These are phyloP conservation scores for Mrakia blollopis DNA, from an alignment of 768 basidiomycete species.

Conservation along the genomic window DNA sequence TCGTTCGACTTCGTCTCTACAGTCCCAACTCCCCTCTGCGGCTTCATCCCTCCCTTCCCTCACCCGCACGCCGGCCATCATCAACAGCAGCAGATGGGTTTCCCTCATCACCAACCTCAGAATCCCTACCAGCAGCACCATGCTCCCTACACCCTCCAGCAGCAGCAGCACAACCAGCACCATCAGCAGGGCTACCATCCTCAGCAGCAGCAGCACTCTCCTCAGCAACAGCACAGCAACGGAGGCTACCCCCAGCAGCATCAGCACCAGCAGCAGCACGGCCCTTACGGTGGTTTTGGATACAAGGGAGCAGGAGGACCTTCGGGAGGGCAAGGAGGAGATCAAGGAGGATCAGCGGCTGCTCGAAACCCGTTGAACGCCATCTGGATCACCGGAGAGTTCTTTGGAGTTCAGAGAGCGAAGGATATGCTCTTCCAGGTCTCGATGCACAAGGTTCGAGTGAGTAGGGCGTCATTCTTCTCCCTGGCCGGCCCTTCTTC, in stretches of 20 bases:
- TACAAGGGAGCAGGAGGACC: background rate
- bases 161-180: slow-evolving; percentile 16
- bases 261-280: slow-evolving; percentile 5
- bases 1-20: no score
- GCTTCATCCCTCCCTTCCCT: slow-evolving; percentile 53
- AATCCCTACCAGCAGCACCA: background rate
- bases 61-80: background rate
- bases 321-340: slow-evolving; percentile 3
- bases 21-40: slow-evolving; percentile 79
- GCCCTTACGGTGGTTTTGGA: background rate
- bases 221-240: slow-evolving; percentile 3
- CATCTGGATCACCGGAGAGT: slow-evolving; percentile 97
- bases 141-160: background rate
- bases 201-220: background rate
- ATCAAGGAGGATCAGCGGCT: background rate
- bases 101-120: background rate
- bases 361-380: slow-evolving; percentile 65
- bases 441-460: slow-evolving; percentile 72
- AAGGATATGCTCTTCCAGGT: slow-evolving; percentile 90
- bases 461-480: slow-evolving; percentile 7
- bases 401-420: slow-evolving; percentile 90
- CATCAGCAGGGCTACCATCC: background rate
- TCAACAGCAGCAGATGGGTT: slow-evolving; percentile 9
- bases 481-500: slow-evolving; percentile 10
- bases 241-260: slow-evolving; percentile 11